Percentiles rank a stretch among this genome's conserved stretches.
phyloP scores from a whole-genome alignment of 169 alveolate genomes.

The Sarcocystis neurona region DNA sequence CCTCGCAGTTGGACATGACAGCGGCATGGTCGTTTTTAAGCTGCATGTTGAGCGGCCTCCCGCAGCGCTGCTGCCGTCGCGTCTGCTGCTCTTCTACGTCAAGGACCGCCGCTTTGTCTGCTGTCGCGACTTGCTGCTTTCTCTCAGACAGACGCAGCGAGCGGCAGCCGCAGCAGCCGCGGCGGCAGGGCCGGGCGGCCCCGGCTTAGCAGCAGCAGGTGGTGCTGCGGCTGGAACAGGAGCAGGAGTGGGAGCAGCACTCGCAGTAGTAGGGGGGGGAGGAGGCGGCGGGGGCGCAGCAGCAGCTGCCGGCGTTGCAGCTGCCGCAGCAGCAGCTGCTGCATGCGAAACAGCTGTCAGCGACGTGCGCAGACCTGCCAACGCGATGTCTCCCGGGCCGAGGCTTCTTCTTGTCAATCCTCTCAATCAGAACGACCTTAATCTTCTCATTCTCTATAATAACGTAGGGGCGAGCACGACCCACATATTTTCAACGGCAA shows the following conservation, averaged over 20 bases:
- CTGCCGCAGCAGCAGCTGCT: neutral
- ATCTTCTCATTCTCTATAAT: slow-evolving; percentile 63
- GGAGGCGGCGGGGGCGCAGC: neutral
- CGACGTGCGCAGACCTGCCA: slow-evolving; percentile 63
- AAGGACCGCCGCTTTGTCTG: slow-evolving; percentile 45
- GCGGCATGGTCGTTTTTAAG: slow-evolving; percentile 90
- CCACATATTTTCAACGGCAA: too few relatives aligned
- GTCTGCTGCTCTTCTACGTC: slow-evolving; percentile 44
- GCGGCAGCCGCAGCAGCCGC: too few relatives aligned
- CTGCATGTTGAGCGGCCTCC: slow-evolving; percentile 86
- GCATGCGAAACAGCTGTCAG: slow-evolving; percentile 46
- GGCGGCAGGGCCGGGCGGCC: neutral
- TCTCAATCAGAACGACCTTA: slow-evolving; percentile 60
- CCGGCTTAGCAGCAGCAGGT: too few relatives aligned
- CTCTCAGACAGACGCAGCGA: slow-evolving; percentile 31
- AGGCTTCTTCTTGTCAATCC: slow-evolving; percentile 54
- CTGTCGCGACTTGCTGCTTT: slow-evolving; percentile 46
- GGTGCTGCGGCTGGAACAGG: too few relatives aligned
- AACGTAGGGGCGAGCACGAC: too few relatives aligned
- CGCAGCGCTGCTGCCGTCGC: slow-evolving; percentile 58
- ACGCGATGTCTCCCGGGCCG: slow-evolving; percentile 65
- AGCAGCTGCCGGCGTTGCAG: neutral
- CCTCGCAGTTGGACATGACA: slow-evolving; percentile 92
- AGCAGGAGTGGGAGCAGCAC: neutral
- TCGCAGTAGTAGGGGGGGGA: too few relatives aligned